These are phyloP conservation scores for Chondrus crispus DNA, from an alignment of 23 red algal species.

Conservation along the genomic window DNA sequence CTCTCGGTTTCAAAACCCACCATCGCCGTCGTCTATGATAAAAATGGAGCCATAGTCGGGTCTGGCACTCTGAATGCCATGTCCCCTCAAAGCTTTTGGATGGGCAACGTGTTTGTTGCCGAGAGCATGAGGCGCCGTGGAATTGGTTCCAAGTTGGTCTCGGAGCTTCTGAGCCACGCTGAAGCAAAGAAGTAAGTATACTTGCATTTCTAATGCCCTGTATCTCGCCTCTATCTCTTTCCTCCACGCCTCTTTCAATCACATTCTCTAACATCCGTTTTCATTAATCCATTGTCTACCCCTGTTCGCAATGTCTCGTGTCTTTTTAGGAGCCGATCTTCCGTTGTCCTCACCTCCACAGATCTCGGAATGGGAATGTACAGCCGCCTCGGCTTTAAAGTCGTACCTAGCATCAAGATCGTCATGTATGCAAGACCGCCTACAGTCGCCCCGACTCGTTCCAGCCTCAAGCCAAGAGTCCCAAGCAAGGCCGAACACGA, in stretches of 20 bases:
- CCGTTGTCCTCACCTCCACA: not conserved
- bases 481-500: not conserved
- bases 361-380: not conserved
- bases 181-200: too few species aligned
- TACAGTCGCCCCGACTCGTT: not conserved
- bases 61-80: not conserved
- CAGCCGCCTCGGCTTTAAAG: not conserved
- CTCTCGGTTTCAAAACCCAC: not conserved
- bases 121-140: not conserved
- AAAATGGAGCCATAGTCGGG: not conserved
- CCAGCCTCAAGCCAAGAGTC: not conserved
- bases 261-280: too few species aligned
- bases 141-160: not conserved
- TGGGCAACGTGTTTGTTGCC: not conserved
- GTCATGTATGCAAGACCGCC: not conserved
- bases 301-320: too few species aligned
- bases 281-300: too few species aligned
- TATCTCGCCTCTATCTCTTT: too few species aligned
- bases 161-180: not conserved
- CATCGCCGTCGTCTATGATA: not conserved
- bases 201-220: too few species aligned
- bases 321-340: too few species aligned
- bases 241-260: too few species aligned
- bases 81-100: not conserved
- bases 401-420: not conserved